Percentiles rank a stretch among this genome's conserved stretches.
Evolutionary conservation across 441 rosid genomes (phyloP).

Genomic region (Erysimum pusillum): DNA sequence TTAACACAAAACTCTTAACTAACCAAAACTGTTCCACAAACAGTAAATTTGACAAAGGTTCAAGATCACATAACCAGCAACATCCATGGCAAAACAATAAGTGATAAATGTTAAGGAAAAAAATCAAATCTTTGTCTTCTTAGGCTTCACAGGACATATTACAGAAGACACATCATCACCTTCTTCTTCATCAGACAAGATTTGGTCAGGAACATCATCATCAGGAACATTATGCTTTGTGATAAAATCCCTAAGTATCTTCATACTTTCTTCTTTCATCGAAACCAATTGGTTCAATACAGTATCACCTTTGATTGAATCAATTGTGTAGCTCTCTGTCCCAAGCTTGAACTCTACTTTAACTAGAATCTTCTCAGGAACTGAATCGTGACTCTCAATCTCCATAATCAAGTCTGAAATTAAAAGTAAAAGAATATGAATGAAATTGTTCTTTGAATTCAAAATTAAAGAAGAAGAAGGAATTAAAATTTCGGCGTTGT

Average conservation of each 20-base stretch:
- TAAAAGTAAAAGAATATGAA: background rate
- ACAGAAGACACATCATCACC: conserved; percentile 43
- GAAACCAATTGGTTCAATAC: conserved; percentile 69
- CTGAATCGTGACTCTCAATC: conserved; percentile 44
- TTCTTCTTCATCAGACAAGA: conserved; percentile 61
- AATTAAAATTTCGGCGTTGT: no score
- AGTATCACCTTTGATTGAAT: conserved; percentile 48
- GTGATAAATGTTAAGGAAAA: background rate
- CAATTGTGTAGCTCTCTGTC: conserved; percentile 59
- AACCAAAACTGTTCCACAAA: background rate
- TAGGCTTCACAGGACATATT: conserved; percentile 55
- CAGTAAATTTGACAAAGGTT: background rate
- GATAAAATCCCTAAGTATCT: conserved; percentile 72
- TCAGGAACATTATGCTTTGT: conserved; percentile 74
- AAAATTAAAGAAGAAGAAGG: no score
- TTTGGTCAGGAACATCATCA: conserved; percentile 70
- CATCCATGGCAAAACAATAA: background rate
- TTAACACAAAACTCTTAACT: background rate
- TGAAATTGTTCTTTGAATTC: no score
- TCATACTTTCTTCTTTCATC: conserved; percentile 79
- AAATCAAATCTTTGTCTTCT: conserved; percentile 62
- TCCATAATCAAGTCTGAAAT: conserved; percentile 50
- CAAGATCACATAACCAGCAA: background rate
- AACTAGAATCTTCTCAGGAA: conserved; percentile 45
- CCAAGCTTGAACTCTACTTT: conserved; percentile 62